phyloP scores from a whole-genome alignment of 2,329 filamentous ascomycete genomes.

The Didymella glomerata region DNA sequence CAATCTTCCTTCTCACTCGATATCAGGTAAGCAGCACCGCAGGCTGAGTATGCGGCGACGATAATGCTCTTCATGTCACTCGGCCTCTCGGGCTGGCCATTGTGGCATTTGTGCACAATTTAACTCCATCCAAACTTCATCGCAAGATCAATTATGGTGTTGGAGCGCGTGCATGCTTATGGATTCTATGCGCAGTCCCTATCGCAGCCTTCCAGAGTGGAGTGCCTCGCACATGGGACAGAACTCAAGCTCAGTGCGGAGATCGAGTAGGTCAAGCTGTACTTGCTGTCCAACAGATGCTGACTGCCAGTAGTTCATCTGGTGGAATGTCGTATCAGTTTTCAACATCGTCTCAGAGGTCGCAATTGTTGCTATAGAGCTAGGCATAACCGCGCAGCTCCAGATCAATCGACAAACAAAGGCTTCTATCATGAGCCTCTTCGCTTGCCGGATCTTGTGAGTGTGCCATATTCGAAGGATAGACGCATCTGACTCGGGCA shows the following conservation, averaged over 20 bases:
- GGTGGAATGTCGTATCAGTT: slow-evolving; percentile 30
- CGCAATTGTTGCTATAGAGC: slow-evolving; percentile 32
- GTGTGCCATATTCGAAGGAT: not conserved
- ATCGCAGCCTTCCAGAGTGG: slow-evolving; percentile 29
- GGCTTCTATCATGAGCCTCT: slow-evolving; percentile 29
- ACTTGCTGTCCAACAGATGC: not conserved
- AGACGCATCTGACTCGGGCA: slow-evolving; percentile 10
- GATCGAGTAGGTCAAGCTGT: slow-evolving; percentile 24
- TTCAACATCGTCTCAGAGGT: slow-evolving; percentile 35
- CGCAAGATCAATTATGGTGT: slow-evolving; percentile 27
- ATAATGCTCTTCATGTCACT: slow-evolving; percentile 37
- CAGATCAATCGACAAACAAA: slow-evolving; percentile 27
- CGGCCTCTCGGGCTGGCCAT: slow-evolving; percentile 40
- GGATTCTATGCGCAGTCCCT: slow-evolving; percentile 27
- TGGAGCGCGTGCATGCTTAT: slow-evolving; percentile 19
- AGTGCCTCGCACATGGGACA: slow-evolving; percentile 33
- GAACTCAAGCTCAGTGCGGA: slow-evolving; percentile 21
- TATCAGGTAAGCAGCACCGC: not conserved
- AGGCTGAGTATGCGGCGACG: slow-evolving; percentile 40
- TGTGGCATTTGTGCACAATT: slow-evolving; percentile 34
- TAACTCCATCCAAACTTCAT: slow-evolving; percentile 31
- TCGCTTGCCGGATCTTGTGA: slow-evolving; percentile 32
- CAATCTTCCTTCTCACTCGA: too few relatives aligned
- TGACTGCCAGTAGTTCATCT: slow-evolving; percentile 24
- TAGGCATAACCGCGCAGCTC: slow-evolving; percentile 29